Evolutionary conservation across 1,284 basidiomycete species (phyloP).

Genomic region (Amylostereum areolatum): DNA sequence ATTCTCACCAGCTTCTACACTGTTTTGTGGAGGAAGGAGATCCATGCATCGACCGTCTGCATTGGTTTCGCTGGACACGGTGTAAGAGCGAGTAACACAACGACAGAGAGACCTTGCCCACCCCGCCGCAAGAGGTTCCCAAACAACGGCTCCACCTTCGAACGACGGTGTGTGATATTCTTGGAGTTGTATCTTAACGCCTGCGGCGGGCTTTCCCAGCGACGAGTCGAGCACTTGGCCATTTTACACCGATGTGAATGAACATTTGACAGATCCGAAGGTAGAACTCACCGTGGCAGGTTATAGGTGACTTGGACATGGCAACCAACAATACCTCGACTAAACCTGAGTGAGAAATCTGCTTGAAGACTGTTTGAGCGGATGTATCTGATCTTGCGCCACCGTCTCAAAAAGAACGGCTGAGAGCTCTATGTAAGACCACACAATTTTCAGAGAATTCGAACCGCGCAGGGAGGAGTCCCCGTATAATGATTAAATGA

Average conservation of each 20-base stretch:
- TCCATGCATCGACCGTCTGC: conserved; percentile 76
- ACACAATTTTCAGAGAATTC: no score
- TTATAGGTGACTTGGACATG: conserved; percentile 76
- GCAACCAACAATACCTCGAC: no score
- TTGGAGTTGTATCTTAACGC: conserved; percentile 59
- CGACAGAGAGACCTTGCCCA: conserved; percentile 23
- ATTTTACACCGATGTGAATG: not conserved
- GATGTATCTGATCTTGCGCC: no score
- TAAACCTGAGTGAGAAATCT: no score
- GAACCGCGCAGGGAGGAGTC: no score
- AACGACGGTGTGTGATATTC: conserved; percentile 25
- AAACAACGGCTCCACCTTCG: conserved; percentile 30
- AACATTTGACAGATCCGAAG: not conserved
- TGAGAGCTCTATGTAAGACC: no score
- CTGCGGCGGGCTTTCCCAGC: conserved; percentile 72
- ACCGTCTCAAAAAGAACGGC: no score
- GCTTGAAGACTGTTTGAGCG: no score
- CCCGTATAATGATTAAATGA: no score
- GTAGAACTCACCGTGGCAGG: conserved; percentile 71
- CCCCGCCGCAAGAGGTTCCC: conserved; percentile 57
- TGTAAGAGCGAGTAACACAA: not conserved
- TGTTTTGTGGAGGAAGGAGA: conserved; percentile 49
- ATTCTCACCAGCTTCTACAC: conserved; percentile 36
- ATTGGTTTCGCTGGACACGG: conserved; percentile 59
- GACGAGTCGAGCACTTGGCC: conserved; percentile 80